These are phyloP conservation scores for Umbelopsis isabellina DNA, from an alignment of 192 early-diverging fungal genomes.

Conservation along the genomic window DNA sequence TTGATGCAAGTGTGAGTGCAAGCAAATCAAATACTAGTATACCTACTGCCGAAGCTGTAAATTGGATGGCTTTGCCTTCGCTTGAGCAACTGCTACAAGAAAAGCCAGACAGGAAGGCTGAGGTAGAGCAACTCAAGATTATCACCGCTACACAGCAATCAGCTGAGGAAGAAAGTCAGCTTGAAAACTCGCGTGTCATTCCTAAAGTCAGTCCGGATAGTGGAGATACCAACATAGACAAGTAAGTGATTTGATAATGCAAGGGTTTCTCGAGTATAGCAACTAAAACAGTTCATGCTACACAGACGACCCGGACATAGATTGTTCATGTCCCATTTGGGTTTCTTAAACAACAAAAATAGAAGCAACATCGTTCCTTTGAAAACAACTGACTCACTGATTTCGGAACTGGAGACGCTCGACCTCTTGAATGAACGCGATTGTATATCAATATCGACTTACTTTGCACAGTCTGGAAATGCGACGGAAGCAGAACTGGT, in stretches of 20 bases:
- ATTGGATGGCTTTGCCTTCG: conserved; percentile 12
- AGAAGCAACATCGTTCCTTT: conserved; percentile 64
- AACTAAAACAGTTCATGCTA: not conserved
- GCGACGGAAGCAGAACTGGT: conserved; percentile 57
- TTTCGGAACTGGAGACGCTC: conserved; percentile 62
- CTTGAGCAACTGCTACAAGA: conserved; percentile 6
- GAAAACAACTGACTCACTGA: conserved; percentile 61
- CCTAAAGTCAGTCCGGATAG: not conserved
- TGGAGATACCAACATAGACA: not conserved
- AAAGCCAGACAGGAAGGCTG: conserved; percentile 5
- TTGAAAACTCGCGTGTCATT: not conserved
- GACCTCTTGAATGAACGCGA: conserved; percentile 75
- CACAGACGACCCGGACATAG: conserved; percentile 57
- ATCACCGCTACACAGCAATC: not conserved
- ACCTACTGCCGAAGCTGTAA: conserved; percentile 12
- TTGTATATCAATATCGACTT: conserved; percentile 65
- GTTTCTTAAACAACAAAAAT: conserved; percentile 64
- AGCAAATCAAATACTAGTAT: conserved; percentile 3
- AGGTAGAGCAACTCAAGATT: not conserved
- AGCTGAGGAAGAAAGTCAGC: not conserved
- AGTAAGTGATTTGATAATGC: not conserved
- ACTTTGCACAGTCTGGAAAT: conserved; percentile 63
- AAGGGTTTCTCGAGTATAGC: not conserved
- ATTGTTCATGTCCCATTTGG: conserved; percentile 66
- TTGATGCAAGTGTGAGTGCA: not conserved